Evolutionary conservation across 23 red algal species (phyloP).

Genomic region (Agarophyton chilense): DNA sequence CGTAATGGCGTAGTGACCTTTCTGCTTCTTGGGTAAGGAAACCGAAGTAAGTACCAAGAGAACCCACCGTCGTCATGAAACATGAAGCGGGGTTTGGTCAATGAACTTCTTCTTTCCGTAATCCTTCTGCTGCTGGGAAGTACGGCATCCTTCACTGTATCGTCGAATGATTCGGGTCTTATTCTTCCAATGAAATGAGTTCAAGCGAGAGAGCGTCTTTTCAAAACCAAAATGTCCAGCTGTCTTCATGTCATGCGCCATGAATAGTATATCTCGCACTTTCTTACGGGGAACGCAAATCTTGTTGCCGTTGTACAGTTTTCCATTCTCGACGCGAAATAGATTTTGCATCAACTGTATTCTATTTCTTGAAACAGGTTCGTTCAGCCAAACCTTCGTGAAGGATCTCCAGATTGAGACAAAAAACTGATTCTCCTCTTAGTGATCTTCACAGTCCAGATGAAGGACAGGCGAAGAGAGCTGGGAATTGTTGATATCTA

Average conservation of each 20-base stretch:
- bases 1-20: conserved; percentile 19
- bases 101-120: neutral
- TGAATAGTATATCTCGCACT: neutral
- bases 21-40: neutral
- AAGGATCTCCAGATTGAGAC: neutral
- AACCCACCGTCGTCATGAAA: conserved; percentile 16
- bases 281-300: neutral
- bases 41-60: conserved; percentile 24
- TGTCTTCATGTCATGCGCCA: conserved; percentile 8
- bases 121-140: conserved; percentile 30
- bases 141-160: neutral
- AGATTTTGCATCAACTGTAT: no score
- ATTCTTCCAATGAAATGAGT: conserved; percentile 37
- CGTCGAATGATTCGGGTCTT: neutral
- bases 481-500: no score
- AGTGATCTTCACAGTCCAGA: no score
- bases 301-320: neutral
- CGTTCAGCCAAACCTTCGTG: neutral
- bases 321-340: neutral
- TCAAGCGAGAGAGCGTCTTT: conserved; percentile 1
- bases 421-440: conserved; percentile 4
- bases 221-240: conserved; percentile 25
- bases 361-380: no score
- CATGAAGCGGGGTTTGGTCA: neutral
- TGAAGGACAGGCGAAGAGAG: no score